Evolutionary conservation across 2,329 filamentous ascomycete species (phyloP).

Genomic region (Cladosporium sp.): DNA sequence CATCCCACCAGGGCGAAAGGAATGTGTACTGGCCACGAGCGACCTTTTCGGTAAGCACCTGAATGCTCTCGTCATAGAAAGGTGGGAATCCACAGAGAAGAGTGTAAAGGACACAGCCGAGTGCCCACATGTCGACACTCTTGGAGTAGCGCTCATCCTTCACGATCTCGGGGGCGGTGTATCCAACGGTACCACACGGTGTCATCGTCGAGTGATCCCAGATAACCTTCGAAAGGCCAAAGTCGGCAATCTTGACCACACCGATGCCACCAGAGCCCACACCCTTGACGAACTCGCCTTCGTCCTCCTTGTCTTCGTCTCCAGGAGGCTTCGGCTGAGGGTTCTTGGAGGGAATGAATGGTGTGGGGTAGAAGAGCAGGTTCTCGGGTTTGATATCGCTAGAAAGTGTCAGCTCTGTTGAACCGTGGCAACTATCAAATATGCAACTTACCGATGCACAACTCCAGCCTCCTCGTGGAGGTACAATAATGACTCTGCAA

Average conservation of each 20-base stretch:
- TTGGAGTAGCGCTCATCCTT: constrained; percentile 99
- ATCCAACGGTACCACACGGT: constrained; percentile 96
- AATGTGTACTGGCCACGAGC: constrained; percentile 97
- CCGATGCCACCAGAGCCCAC: constrained; percentile 88
- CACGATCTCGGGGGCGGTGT: constrained; percentile 97
- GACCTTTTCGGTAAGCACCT: constrained; percentile 95
- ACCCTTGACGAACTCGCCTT: constrained; percentile 86
- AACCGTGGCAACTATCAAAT: not conserved
- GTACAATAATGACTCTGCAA: constrained; percentile 92
- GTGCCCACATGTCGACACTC: constrained; percentile 98
- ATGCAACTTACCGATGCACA: constrained; percentile 83
- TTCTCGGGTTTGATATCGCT: constrained; percentile 99
- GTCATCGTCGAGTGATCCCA: constrained; percentile 99
- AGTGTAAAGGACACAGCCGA: constrained; percentile 96
- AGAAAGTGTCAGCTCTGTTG: constrained; percentile 40
- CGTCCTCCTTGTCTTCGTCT: constrained; percentile 95
- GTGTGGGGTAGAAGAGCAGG: constrained; percentile 85
- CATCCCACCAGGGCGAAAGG: constrained; percentile 98
- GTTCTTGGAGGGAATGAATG: constrained; percentile 75
- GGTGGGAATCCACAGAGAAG: constrained; percentile 96
- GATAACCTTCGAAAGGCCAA: constrained; percentile 94
- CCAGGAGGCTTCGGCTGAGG: constrained; percentile 81
- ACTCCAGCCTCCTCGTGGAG: constrained; percentile 93
- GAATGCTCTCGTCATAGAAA: constrained; percentile 98
- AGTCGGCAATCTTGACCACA: constrained; percentile 95